phyloP scores from a whole-genome alignment of 148 eudicot species.

The Arbutus unedo region DNA sequence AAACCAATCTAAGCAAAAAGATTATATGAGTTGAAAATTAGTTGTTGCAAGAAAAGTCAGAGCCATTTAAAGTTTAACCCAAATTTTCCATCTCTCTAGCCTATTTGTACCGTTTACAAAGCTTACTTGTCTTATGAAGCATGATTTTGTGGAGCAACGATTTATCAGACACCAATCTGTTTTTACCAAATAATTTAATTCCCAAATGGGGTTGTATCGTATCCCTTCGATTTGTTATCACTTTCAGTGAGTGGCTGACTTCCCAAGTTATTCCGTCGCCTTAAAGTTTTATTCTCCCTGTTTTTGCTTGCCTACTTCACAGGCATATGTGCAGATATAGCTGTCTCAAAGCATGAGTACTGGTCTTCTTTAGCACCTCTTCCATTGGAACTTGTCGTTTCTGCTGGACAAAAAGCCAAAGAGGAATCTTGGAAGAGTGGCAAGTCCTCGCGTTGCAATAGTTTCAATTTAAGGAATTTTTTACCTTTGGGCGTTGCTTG shows the following conservation, averaged over 20 bases:
- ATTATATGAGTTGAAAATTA: not conserved
- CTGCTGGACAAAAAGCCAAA: conserved; percentile 97
- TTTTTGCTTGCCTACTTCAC: conserved; percentile 17
- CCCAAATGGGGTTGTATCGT: not conserved
- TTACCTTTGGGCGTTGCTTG: not conserved
- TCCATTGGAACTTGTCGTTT: conserved; percentile 91
- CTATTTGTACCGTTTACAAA: not conserved
- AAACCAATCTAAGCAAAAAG: not conserved
- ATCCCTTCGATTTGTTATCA: not conserved
- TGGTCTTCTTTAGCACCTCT: conserved; percentile 99
- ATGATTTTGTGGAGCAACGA: not conserved
- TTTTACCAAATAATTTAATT: not conserved
- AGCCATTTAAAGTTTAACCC: not conserved
- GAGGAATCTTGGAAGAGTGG: conserved; percentile 67
- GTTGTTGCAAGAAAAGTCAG: not conserved
- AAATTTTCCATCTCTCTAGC: not conserved
- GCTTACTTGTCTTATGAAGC: not conserved
- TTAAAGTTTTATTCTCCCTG: conserved; percentile 1
- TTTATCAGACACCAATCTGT: not conserved
- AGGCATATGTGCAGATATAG: conserved; percentile 95
- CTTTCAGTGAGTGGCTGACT: not conserved
- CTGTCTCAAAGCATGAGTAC: conserved; percentile 74
- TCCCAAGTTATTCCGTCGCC: not conserved
- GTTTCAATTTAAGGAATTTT: not conserved
- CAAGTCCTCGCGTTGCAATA: conserved; percentile 32